Conservation (phyloP, 176 grass and related monocot genomes). For the Themeda triandra region DNA sequence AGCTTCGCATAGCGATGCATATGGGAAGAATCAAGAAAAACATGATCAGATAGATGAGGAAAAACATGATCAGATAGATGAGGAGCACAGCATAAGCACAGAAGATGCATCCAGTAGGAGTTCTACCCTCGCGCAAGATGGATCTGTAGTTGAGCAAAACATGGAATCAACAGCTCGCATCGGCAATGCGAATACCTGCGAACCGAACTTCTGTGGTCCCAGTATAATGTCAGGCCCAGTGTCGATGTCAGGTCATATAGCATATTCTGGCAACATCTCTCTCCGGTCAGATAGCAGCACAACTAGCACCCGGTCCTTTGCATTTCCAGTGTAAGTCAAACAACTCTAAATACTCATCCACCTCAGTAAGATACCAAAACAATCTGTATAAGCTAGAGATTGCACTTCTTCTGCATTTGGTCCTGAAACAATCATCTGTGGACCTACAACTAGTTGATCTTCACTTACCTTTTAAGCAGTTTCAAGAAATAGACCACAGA, state of each 20-base stretch:
- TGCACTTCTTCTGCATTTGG: background rate
- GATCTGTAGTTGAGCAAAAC: background rate
- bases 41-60: background rate
- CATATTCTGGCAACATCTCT: constrained; percentile 66
- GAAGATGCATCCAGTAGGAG: background rate
- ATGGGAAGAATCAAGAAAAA: constrained; percentile 6
- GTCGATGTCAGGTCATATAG: constrained; percentile 52
- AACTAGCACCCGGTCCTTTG: constrained; percentile 78
- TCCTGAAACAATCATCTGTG: background rate
- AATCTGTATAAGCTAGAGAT: background rate
- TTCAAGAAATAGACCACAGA: background rate
- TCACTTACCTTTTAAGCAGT: background rate
- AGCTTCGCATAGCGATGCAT: background rate
- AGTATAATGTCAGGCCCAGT: constrained; percentile 45
- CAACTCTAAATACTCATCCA: background rate
- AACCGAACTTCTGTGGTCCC: constrained; percentile 18
- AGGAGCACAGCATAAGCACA: background rate
- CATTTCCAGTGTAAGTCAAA: constrained; percentile 81
- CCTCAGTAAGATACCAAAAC: background rate
- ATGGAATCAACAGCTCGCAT: background rate
- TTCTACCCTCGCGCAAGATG: background rate
- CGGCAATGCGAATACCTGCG: constrained; percentile 9
- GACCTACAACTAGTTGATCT: background rate
- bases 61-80: constrained; percentile 10
- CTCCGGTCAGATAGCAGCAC: constrained; percentile 84